Evolutionary conservation across 257 asterid genomes (phyloP), one percentile per base, ranked within the genome.

Genomic region (Orobanche coerulescens): DNA sequence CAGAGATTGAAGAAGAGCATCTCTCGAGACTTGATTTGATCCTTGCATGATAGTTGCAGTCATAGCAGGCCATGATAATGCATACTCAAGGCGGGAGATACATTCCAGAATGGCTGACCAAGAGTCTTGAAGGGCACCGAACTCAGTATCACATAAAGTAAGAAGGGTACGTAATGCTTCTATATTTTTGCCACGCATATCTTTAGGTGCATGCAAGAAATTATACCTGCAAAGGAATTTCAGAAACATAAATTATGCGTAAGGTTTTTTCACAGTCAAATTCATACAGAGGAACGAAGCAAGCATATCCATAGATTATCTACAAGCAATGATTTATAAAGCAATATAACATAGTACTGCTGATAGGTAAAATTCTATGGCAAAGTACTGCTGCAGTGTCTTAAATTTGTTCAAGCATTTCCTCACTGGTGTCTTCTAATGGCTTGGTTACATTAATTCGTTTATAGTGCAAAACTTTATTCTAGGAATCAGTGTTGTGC

Each of bases 31-130:
- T 58, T 89, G 97, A 75, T 87, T 89, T 77, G 96, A 75, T 68
- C 99, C 99, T 82, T 84, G 95, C 95, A 86, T 81, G 70, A 93
- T 83, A 73, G 82, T 93, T 65, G 94, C 88, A 64, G 88, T 75
- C 83, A 92, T 87, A 60, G 95, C 74, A 67, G 94, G 94, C 68
- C 77, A 80, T 50, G 99, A 89, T 44, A 86, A 79, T n/a, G 81
- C 68, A 75, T 86, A 89, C 61, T 93, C 95, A 75, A 93, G 94
- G 73, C 99, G 96, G 67, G 99, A 93, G 72, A 93, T 78, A 76
- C 97, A 89, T 77, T 87, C 97, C 39, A 89, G 80, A 68, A 86
- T 79, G 23, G 97, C 97, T 34, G 71, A 69, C 99, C 99, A 93
- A 33, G 96, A 83, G 77, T 89, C 92, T 74, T 85, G 92, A 70